Base-by-base conservation (phyloP, 805 yeast genomes). In the Barnettozyma siamensis region DNA sequence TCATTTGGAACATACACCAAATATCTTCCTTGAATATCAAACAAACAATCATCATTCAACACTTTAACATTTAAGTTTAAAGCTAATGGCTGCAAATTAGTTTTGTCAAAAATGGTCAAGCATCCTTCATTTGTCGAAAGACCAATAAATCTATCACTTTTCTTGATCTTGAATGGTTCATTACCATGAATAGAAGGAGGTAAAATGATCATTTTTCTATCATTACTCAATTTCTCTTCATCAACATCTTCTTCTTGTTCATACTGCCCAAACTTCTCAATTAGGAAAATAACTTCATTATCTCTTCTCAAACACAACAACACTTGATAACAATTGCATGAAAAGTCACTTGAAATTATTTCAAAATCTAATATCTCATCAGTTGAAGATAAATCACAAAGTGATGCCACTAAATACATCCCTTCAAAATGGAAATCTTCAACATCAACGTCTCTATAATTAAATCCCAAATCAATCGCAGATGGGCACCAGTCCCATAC, bases 1-100 rank as follows among this genome's bases (percentile, higher is more conserved):
- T 38, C 38, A 3, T 44, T 33, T 61, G 45, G 70, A 60, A 41
- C 77, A 60, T 43, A 78, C 47, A 49, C 47, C 18, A 57, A 43
- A 16, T 39, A n/a, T 70, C 75, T 10, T 63, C 70, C 34, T 64
- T 66, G 20, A 55, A 66, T 21, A 71, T 72, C 41, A 75, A 57
- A 51, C 61, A 66, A 17, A 67, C 67, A 2, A 68, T 70, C 2
- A 70, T 70, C 43, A 65, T 64, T 36, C 49, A 36, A 19, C 29
- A 43, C 48, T 15, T 33, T 17, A 21, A 51, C 51, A 16, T 57
- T 50, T 9, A 48, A 40, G 24, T 41, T 44, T 15, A 43, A 27
- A 1, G 58, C 30, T 9, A 53, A 27, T 4, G 55, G 57, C 16
- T 44, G 48, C 5, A 50, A 43, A 7, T 41, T 28, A 5, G 6